Base-by-base conservation (phyloP, 495 filamentous ascomycete species). In the Diplogelasinospora grovesii region DNA sequence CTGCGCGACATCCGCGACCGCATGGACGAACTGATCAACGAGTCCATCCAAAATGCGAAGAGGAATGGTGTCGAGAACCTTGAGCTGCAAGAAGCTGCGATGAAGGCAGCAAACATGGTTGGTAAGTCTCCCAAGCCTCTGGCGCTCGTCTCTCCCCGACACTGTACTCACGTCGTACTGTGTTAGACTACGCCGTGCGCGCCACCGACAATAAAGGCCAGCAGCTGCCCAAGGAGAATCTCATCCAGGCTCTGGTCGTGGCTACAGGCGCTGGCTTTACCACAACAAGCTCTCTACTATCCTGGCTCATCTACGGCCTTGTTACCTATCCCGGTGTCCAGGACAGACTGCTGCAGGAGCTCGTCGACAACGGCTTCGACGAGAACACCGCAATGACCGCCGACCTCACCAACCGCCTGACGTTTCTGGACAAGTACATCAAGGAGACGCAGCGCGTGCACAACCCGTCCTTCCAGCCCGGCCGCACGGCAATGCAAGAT, bases 361-460 rank as follows among this genome's bases (percentile, higher is more conserved):
- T 40, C 8, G 9, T 40, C 25, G 37, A 40, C 37, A 1, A 21
- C 27, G 25, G 20, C 33, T 10, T 36, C 8, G 3, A 7, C 1
- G 20, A 36, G 1, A 10, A 22, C 2, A 36, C 33, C 33, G 16
- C 20, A 1, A 19, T 36, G 16, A 2, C 33, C 15, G 4, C 2
- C 33, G 14, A 16, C 15, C 18, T 64, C 1, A 59, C 64, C 0
- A 60, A 68, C 14, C 39, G 40, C 9, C 53, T 78, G 10, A 39
- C 45, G 1, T 75, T 69, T 45, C 60, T 74, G n/a, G 74, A 75
- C 41, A 69, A 68, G 15, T 75, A 66, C 48, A 60, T 80, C 62
- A 77, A 80, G 53, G 76, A 79, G 50, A 70, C 63, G 0, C 75
- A 74, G 42, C 65, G 75, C 2, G 59, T 64, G 3, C 74, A 79